phyloP scores from a whole-genome alignment of 1,284 basidiomycete genomes.

The Anthracocystis setariae region DNA sequence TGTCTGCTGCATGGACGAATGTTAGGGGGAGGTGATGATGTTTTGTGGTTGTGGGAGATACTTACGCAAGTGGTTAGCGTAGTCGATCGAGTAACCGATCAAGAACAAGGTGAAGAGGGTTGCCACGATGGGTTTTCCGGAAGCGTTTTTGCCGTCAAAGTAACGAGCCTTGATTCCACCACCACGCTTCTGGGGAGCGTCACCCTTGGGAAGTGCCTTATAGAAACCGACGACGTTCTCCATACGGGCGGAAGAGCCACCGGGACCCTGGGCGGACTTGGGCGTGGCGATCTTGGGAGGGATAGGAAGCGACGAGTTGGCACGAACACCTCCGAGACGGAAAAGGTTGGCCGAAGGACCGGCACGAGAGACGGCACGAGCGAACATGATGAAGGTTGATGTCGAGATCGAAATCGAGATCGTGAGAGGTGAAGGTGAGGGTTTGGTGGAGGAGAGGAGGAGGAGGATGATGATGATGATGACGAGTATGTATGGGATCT shows the following conservation, averaged over 20 bases:
- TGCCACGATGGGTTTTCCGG: constrained; percentile 77
- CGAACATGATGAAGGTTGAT: constrained; percentile 29
- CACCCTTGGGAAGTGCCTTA: constrained; percentile 82
- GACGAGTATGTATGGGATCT: not conserved
- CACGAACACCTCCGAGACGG: constrained; percentile 35
- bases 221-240: constrained; percentile 90
- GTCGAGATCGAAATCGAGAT: not conserved
- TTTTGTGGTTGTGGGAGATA: no score
- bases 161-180: constrained; percentile 79
- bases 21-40: no score
- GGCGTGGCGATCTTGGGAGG: constrained; percentile 96
- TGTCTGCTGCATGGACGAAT: no score
- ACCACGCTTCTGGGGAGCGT: constrained; percentile 74
- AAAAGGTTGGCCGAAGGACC: constrained; percentile 8
- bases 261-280: constrained; percentile 80
- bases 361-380: constrained; percentile 22
- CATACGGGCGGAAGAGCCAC: constrained; percentile 82
- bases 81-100: constrained; percentile 74
- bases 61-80: constrained; percentile 59
- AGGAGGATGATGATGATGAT: not conserved
- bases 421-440: constrained; percentile 1
- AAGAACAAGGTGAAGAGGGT: constrained; percentile 80
- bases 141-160: constrained; percentile 87
- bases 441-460: not conserved
- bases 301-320: constrained; percentile 72